Percentiles rank a stretch among this genome's conserved stretches.
These are phyloP conservation scores for Eustoma russellianum DNA, from an alignment of 257 asterid species.

Conservation along the genomic window DNA sequence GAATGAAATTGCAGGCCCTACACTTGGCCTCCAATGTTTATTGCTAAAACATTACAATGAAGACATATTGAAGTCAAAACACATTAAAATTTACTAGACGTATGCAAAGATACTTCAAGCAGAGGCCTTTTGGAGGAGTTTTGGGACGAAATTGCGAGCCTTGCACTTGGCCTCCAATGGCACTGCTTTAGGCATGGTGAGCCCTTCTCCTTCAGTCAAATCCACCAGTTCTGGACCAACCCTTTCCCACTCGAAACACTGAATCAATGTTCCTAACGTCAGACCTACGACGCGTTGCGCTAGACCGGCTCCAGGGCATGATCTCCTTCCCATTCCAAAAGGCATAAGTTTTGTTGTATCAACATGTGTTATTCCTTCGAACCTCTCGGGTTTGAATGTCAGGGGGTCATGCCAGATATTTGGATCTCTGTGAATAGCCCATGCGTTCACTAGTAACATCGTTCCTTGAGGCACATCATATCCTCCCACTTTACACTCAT, in stretches of 20 bases:
- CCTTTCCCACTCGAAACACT: slow-evolving; percentile 14
- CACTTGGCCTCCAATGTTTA: too few relatives aligned
- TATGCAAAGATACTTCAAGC: too few relatives aligned
- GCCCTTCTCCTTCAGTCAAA: slow-evolving; percentile 23
- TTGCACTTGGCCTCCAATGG: slow-evolving; percentile 17
- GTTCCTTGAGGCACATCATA: slow-evolving; percentile 11
- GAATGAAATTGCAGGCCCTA: too few relatives aligned
- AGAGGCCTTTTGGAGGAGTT: too few relatives aligned
- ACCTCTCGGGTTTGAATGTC: slow-evolving; percentile 20
- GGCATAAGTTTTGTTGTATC: slow-evolving; percentile 9
- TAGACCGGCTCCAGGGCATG: slow-evolving; percentile 16
- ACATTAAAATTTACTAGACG: too few relatives aligned
- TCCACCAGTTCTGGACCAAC: slow-evolving; percentile 11
- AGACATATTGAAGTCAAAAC: too few relatives aligned
- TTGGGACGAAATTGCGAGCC: background rate
- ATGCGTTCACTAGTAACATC: slow-evolving; percentile 16
- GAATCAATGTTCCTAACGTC: slow-evolving; percentile 5
- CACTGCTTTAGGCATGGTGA: slow-evolving; percentile 20
- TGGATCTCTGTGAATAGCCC: slow-evolving; percentile 17
- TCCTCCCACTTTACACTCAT: slow-evolving; percentile 13
- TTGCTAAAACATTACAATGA: too few relatives aligned
- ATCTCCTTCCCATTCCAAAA: slow-evolving; percentile 16
- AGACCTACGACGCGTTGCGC: slow-evolving; percentile 1
- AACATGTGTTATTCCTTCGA: slow-evolving; percentile 4
- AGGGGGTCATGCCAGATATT: slow-evolving; percentile 14